Conservation (phyloP, 202 grass and related monocot genomes). For the Alloteropsis angusta region DNA sequence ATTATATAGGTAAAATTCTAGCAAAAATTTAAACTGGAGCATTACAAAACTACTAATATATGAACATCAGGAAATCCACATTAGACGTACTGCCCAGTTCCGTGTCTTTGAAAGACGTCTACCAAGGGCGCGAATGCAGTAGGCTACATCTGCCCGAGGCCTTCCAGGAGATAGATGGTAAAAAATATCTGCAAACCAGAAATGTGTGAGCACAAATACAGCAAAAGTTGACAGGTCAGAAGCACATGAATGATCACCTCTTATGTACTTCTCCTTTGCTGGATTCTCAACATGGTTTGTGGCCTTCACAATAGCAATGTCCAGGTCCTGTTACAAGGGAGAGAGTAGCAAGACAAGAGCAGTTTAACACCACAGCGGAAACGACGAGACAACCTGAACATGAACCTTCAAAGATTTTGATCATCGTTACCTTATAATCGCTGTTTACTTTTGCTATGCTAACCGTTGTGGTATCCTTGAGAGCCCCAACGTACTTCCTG, state of each 20-base stretch:
- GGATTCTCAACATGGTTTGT: constrained; percentile 78
- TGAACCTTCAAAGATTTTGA: background rate
- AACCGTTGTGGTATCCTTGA: constrained; percentile 90
- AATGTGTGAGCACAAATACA: background rate
- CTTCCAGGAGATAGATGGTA: constrained; percentile 67
- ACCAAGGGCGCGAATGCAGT: constrained; percentile 93
- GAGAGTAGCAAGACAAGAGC: background rate
- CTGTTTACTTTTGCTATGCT: constrained; percentile 96
- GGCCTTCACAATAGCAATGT: constrained; percentile 90
- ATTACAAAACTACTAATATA: background rate
- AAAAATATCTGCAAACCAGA: constrained; percentile 68
- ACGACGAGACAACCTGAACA: background rate
- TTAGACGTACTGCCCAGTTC: constrained; percentile 77
- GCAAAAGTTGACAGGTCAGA: background rate
- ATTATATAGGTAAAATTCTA: background rate
- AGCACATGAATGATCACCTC: constrained; percentile 32
- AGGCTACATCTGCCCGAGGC: constrained; percentile 77
- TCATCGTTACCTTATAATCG: constrained; percentile 70
- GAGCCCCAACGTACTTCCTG: constrained; percentile 84
- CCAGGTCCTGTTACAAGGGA: constrained; percentile 53
- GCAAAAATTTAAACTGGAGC: background rate
- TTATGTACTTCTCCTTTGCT: constrained; percentile 86
- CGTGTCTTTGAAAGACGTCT: constrained; percentile 87
- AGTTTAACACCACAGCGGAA: background rate
- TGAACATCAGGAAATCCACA: background rate